A percentile compares a stretch with the other conserved stretches of the same genome.
phyloP scores from a whole-genome alignment of 306 rosid genomes.

The Rosa persica region DNA sequence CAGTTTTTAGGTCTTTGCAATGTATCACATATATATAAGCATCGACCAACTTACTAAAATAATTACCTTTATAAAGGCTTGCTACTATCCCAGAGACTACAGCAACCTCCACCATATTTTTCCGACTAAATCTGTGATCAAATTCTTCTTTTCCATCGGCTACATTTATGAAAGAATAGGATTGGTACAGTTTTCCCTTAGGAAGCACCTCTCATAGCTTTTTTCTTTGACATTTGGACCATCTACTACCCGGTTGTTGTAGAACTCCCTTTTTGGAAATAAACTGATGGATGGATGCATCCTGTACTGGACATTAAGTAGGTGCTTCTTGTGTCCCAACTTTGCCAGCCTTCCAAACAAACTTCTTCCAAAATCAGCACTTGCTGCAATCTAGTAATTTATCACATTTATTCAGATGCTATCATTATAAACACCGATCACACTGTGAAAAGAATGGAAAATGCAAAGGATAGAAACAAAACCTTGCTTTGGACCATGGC shows the following conservation, averaged over 20 bases:
- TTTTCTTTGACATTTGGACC: slow-evolving; percentile 23
- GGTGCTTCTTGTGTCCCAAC: slow-evolving; percentile 33
- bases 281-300: slow-evolving; percentile 46
- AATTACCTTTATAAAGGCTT: slow-evolving; percentile 46
- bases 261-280: slow-evolving; percentile 41
- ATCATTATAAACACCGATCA: neutral
- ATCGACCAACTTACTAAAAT: neutral
- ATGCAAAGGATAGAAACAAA: neutral
- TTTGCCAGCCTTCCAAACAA: slow-evolving; percentile 37
- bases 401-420: neutral
- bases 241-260: slow-evolving; percentile 13
- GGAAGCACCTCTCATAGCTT: slow-evolving; percentile 20
- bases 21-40: neutral
- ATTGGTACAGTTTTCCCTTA: slow-evolving; percentile 27
- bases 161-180: slow-evolving; percentile 39
- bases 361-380: slow-evolving; percentile 50
- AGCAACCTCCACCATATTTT: slow-evolving; percentile 50
- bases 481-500: slow-evolving; percentile 67
- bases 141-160: slow-evolving; percentile 39
- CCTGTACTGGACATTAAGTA: slow-evolving; percentile 41
- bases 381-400: slow-evolving; percentile 14
- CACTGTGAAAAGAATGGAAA: neutral
- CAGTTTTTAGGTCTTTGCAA: neutral
- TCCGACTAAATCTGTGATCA: slow-evolving; percentile 11
- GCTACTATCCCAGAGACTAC: slow-evolving; percentile 41